phyloP scores from a whole-genome alignment of 768 basidiomycete species.

The Phaeotremella skinneri region DNA sequence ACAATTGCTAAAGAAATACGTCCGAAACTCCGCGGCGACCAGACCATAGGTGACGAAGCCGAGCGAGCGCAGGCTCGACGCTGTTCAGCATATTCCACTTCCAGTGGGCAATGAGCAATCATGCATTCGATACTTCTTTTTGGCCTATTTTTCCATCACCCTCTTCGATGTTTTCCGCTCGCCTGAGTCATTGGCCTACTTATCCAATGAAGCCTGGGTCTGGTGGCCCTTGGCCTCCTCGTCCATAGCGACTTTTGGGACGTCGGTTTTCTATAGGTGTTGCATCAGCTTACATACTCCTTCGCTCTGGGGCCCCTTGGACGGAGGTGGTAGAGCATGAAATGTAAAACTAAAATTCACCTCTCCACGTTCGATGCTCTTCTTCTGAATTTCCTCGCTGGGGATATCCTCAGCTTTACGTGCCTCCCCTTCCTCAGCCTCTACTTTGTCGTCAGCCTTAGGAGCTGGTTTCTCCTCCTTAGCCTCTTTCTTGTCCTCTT shows the following conservation, averaged over 20 bases:
- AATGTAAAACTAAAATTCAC: not conserved
- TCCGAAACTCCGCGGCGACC: too few relatives aligned
- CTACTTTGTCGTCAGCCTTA: not conserved
- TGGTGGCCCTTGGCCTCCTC: constrained; percentile 9
- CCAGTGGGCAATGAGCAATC: not conserved
- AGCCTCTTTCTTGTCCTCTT: not conserved
- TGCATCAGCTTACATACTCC: not conserved
- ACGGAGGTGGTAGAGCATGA: too few relatives aligned
- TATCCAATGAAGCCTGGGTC: not conserved
- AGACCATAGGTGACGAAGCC: too few relatives aligned
- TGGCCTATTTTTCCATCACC: not conserved
- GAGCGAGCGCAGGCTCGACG: too few relatives aligned
- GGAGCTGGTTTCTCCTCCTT: not conserved
- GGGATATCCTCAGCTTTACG: not conserved
- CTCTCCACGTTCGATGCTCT: not conserved
- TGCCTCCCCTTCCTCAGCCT: not conserved
- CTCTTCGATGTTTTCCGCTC: not conserved
- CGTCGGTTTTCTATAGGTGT: constrained; percentile 14
- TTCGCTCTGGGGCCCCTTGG: too few relatives aligned
- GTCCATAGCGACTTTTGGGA: constrained; percentile 15
- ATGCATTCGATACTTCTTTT: not conserved
- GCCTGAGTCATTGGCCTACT: constrained; percentile 1
- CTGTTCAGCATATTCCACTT: not conserved
- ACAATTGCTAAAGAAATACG: too few relatives aligned
- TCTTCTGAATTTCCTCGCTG: not conserved